phyloP scores from a whole-genome alignment of 371 early-diverging fungal species.

The Funneliformis caledonium region DNA sequence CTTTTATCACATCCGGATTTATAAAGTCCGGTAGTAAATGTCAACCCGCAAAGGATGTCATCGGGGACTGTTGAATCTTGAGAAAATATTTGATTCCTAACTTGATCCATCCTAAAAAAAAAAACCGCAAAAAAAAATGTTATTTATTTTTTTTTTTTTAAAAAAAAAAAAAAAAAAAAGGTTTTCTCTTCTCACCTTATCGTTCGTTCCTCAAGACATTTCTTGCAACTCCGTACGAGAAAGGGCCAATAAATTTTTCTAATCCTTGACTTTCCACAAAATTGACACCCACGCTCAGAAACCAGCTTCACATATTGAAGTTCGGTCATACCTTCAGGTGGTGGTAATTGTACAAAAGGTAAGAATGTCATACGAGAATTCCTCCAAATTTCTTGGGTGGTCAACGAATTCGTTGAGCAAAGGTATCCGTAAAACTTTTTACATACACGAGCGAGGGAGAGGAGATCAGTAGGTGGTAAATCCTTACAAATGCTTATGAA shows the following conservation, averaged over 20 bases:
- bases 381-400: slow-evolving; percentile 35
- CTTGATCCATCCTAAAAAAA: not conserved
- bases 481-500: slow-evolving; percentile 29
- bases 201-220: slow-evolving; percentile 22
- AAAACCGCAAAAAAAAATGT: not conserved
- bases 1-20: not conserved
- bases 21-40: slow-evolving; percentile 7
- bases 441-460: slow-evolving; percentile 24
- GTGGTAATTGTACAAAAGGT: slow-evolving; percentile 13
- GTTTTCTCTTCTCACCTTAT: slow-evolving; percentile 11
- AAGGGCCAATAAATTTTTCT: slow-evolving; percentile 37
- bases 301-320: not conserved
- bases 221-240: slow-evolving; percentile 23
- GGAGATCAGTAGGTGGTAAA: slow-evolving; percentile 23
- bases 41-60: slow-evolving; percentile 6
- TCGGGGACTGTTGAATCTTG: not conserved
- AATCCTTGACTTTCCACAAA: slow-evolving; percentile 18
- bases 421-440: slow-evolving; percentile 29
- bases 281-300: slow-evolving; percentile 33
- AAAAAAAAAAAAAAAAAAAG: not conserved
- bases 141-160: not conserved
- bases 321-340: slow-evolving; percentile 35
- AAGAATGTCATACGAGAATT: not conserved
- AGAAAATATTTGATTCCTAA: not conserved
- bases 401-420: slow-evolving; percentile 17